Evolutionary conservation across 345 rosid genomes (phyloP).

Genomic region (Eucalyptus erythrocorys): DNA sequence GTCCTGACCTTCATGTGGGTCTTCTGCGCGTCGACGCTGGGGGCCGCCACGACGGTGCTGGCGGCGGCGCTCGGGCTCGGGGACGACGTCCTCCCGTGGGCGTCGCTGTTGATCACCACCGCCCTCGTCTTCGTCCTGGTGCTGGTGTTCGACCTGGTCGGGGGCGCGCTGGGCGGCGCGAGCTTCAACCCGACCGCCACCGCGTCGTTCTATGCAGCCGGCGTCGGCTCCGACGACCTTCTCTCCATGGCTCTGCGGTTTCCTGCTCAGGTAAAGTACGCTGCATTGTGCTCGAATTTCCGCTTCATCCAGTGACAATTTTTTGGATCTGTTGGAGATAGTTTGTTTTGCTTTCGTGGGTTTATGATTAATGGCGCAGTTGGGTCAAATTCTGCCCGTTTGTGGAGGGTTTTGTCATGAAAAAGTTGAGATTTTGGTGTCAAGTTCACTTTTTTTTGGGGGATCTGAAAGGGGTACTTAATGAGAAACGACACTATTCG

Average conservation of each 20-base stretch:
- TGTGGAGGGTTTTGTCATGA: background rate
- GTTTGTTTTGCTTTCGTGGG: background rate
- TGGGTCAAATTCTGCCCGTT: background rate
- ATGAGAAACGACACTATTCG: background rate
- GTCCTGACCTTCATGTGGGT: conserved; percentile 69
- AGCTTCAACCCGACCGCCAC: conserved; percentile 83
- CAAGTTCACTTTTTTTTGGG: background rate
- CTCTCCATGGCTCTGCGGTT: conserved; percentile 81
- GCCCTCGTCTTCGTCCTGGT: conserved; percentile 53
- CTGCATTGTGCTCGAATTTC: background rate
- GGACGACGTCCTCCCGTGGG: conserved; percentile 21
- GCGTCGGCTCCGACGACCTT: conserved; percentile 60
- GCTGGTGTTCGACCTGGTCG: conserved; percentile 45
- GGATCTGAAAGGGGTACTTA: background rate
- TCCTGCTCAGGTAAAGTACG: conserved; percentile 65
- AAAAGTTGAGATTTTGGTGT: background rate
- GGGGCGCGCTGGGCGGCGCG: conserved; percentile 68
- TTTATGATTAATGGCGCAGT: background rate
- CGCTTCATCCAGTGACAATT: background rate
- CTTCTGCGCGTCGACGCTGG: conserved; percentile 39
- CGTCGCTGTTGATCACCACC: conserved; percentile 26
- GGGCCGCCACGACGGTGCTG: conserved; percentile 42
- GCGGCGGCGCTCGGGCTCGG: conserved; percentile 36
- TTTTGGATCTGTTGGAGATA: background rate
- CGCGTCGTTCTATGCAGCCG: conserved; percentile 81